Evolutionary conservation across 176 grass and related monocot species (phyloP).

Genomic region (Tillandsia leiboldiana): DNA sequence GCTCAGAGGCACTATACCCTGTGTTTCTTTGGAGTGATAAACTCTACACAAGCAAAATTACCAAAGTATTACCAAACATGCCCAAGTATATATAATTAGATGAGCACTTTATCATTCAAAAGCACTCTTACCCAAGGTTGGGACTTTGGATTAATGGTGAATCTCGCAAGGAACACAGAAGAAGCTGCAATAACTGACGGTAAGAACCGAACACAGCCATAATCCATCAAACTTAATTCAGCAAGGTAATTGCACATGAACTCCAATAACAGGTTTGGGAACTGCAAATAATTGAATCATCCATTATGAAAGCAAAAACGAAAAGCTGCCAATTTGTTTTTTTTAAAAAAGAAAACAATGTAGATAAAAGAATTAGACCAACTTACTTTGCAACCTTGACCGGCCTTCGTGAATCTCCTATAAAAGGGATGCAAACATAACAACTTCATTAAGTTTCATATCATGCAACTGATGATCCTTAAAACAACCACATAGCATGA

Average conservation of each 20-base stretch:
- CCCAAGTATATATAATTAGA: not conserved
- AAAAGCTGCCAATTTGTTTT: not conserved
- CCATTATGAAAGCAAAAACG: not conserved
- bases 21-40: slow-evolving; percentile 25
- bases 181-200: slow-evolving; percentile 52
- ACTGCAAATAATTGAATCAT: slow-evolving; percentile 1
- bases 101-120: not conserved
- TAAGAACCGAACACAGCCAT: slow-evolving; percentile 36
- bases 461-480: not conserved
- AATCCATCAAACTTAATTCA: slow-evolving; percentile 58
- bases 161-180: slow-evolving; percentile 42
- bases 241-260: slow-evolving; percentile 41
- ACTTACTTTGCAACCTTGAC: slow-evolving; percentile 38
- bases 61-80: not conserved
- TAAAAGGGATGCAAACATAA: slow-evolving; percentile 3
- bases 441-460: not conserved
- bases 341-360: not conserved
- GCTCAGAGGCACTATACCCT: slow-evolving; percentile 32
- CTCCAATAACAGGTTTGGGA: slow-evolving; percentile 16
- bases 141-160: slow-evolving; percentile 35
- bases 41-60: slow-evolving; percentile 22
- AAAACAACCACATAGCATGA: not conserved
- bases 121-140: slow-evolving; percentile 43
- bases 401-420: slow-evolving; percentile 33
- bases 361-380: not conserved